Evolutionary conservation across 2,329 filamentous ascomycete genomes (phyloP), one percentile per base, ranked within the genome.

Genomic region (Didymella keratinophila): DNA sequence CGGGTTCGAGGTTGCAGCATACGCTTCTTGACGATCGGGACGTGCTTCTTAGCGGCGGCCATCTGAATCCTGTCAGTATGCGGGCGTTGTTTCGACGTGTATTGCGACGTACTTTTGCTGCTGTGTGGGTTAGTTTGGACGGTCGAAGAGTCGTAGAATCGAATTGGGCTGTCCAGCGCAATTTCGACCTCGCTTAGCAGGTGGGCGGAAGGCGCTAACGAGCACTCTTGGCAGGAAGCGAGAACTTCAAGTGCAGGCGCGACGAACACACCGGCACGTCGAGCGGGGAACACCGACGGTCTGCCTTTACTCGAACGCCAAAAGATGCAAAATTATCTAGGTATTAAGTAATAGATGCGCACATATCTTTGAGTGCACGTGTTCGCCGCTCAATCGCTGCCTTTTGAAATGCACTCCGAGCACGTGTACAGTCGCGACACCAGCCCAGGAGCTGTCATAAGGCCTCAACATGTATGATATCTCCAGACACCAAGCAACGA

Each of bases 1-100:
- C 60, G 61, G 41, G 42, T 63, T 62, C 60, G 62, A 55, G 51
- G 68, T 53, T 56, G 47, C 61, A 61, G 93, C 92, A 80, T 94
- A 96, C 93, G 93, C 93, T 99, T 99, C 92, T 99, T 99, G 80
- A 99, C 92, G 88, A 99, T 99, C 79, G 93, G 90, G 81, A 98
- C 89, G 85, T 98, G 95, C 88, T 96, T 96, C 91, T 96, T 96
- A 84, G 94, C 91, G 90, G 93, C 88, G 87, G 94, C 93, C 95
- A 98, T 98, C 93, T 94, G 66, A 20, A 3, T 28, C 30, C 16
- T 52, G 57, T 76, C 56, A 76, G 72, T 63, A 63, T 34, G 58
- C 61, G 44, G 57, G 46, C 53, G 42, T 20, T 46, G 52, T 44
- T 37, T 27, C 28, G 37, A 53, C 37, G 37, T 25, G 32, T 45